A percentile compares a stretch with the other conserved stretches of the same genome.
Conservation (phyloP, 495 filamentous ascomycete genomes). For the Sordaria brevicollis region DNA sequence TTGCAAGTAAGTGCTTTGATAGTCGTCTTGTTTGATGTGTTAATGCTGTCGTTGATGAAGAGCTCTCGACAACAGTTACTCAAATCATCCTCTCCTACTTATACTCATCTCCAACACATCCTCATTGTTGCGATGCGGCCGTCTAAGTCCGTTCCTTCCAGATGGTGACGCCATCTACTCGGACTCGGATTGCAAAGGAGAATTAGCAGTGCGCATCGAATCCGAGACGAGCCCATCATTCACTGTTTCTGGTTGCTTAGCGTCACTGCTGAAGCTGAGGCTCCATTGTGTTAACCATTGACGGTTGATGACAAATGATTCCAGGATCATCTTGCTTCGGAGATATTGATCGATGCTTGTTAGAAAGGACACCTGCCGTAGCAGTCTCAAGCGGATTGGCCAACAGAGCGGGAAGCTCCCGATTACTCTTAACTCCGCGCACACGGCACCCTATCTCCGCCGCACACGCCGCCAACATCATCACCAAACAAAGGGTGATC, state of each 20-base stretch:
- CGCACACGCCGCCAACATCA: not conserved
- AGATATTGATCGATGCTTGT: not conserved
- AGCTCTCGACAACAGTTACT: not conserved
- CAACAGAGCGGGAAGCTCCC: not conserved
- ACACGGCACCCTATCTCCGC: not conserved
- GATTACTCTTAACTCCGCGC: not conserved
- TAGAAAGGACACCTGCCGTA: not conserved
- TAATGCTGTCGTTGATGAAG: not conserved
- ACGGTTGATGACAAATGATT: not conserved
- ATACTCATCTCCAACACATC: not conserved
- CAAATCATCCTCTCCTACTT: not conserved
- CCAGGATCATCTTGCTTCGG: not conserved
- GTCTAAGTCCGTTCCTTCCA: not conserved
- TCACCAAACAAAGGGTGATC: not conserved
- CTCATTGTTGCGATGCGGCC: not conserved
- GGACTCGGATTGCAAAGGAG: no score
- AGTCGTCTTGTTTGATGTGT: not conserved
- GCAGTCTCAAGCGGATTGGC: not conserved
- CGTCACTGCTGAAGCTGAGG: not conserved
- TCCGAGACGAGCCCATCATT: not conserved
- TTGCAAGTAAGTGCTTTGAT: not conserved
- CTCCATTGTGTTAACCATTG: not conserved
- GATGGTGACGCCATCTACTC: not conserved
- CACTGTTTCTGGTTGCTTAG: not conserved
- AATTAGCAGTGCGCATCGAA: not conserved